Percentiles rank a stretch among this genome's conserved stretches.
phyloP scores from a whole-genome alignment of 495 filamentous ascomycete species.

The Aspergillus bertholletiae region DNA sequence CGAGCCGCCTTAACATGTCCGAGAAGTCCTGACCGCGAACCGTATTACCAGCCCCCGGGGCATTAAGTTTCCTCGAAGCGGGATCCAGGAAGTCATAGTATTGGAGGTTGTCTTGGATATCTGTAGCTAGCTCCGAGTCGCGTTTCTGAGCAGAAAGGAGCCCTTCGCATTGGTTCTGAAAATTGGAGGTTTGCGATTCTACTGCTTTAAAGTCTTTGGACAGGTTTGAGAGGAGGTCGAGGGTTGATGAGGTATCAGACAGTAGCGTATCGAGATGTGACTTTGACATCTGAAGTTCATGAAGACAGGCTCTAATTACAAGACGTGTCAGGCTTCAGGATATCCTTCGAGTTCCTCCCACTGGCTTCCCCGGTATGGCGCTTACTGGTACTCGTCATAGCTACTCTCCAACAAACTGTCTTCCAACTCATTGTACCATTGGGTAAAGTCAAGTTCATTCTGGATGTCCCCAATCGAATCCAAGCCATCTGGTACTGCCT shows the following conservation, averaged over 20 bases:
- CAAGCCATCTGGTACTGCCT: constrained; percentile 19
- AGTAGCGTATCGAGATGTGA: constrained; percentile 81
- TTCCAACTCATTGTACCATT: constrained; percentile 61
- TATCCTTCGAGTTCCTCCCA: background rate
- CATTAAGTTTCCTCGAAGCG: constrained; percentile 84
- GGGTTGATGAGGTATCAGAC: constrained; percentile 64
- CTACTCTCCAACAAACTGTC: constrained; percentile 71
- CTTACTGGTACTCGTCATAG: constrained; percentile 82
- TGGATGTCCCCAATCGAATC: constrained; percentile 27
- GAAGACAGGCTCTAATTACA: constrained; percentile 60
- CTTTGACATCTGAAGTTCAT: constrained; percentile 75
- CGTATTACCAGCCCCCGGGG: constrained; percentile 79
- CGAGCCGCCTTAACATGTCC: constrained; percentile 79
- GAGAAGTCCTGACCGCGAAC: constrained; percentile 78
- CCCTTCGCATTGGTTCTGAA: constrained; percentile 87
- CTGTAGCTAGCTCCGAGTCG: constrained; percentile 70
- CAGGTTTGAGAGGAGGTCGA: constrained; percentile 69
- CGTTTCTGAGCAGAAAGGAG: constrained; percentile 74
- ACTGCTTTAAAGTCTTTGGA: constrained; percentile 82
- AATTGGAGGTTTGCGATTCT: constrained; percentile 83
- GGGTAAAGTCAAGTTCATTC: constrained; percentile 57
- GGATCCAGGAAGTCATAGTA: constrained; percentile 92
- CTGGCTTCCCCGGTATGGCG: background rate
- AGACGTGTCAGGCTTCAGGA: constrained; percentile 11
- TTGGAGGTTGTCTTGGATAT: constrained; percentile 78